These are phyloP conservation scores for Saccharomycopsis hybrid DNA, from an alignment of 1,139 yeast species.

Conservation along the genomic window DNA sequence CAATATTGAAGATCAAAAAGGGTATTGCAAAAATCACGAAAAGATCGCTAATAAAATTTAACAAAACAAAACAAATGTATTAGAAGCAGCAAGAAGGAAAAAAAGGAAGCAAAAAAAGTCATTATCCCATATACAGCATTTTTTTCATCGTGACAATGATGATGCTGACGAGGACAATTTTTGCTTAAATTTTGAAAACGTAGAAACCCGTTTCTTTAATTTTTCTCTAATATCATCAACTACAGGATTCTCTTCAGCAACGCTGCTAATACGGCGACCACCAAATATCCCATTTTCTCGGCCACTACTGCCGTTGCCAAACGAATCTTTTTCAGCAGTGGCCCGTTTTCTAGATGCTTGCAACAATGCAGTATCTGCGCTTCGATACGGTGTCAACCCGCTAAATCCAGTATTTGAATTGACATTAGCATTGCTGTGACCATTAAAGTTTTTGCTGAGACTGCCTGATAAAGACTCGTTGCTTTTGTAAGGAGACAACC, in stretches of 20 bases:
- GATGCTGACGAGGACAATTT: too few species aligned
- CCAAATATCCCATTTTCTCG: not conserved
- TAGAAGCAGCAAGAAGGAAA: too few species aligned
- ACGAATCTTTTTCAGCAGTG: too few species aligned
- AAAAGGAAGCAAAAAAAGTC: too few species aligned
- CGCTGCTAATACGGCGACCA: too few species aligned
- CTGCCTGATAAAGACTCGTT: not conserved
- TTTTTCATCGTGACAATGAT: too few species aligned
- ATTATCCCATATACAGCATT: too few species aligned
- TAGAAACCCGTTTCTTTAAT: constrained; percentile 6
- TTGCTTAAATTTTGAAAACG: constrained; percentile 8
- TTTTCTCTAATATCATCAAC: constrained; percentile 3
- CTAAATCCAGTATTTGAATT: not conserved
- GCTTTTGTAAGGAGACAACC: not conserved
- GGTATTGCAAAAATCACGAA: too few species aligned
- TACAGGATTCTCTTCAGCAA: not conserved
- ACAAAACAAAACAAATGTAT: too few species aligned
- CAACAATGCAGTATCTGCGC: constrained; percentile 9
- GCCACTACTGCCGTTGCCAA: too few species aligned
- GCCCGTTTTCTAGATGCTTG: not conserved
- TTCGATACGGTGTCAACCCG: constrained; percentile 3
- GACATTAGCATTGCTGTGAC: not conserved
- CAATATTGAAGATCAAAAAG: too few species aligned
- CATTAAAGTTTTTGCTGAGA: not conserved
- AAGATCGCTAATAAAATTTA: too few species aligned